These are phyloP conservation scores for Kuraishia floccosa DNA, from an alignment of 805 yeast species.

Conservation along the genomic window DNA sequence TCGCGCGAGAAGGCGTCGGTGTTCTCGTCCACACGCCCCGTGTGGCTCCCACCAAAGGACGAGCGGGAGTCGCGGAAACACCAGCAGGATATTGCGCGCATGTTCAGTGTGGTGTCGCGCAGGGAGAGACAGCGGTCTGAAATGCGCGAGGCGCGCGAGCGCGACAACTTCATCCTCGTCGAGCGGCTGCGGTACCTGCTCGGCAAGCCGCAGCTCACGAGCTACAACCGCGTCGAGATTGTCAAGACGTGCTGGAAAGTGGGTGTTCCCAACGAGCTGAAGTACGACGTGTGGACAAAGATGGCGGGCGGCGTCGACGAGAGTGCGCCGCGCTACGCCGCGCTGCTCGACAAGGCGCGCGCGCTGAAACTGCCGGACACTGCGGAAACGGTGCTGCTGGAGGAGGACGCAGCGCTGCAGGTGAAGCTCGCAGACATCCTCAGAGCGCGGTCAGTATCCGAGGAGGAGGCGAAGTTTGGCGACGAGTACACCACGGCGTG, in stretches of 20 bases:
- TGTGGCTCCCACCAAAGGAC: slow-evolving; percentile 61
- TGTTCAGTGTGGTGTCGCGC: slow-evolving; percentile 21
- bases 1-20: slow-evolving; percentile 47
- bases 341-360: background rate
- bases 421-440: background rate
- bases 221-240: slow-evolving; percentile 17
- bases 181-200: slow-evolving; percentile 19
- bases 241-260: slow-evolving; percentile 22
- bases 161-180: slow-evolving; percentile 15
- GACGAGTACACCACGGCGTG: background rate
- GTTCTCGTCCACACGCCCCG: slow-evolving; percentile 54
- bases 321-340: background rate
- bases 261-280: slow-evolving; percentile 6
- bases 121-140: slow-evolving; percentile 18
- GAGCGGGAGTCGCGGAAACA: slow-evolving; percentile 40
- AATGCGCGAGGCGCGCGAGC: slow-evolving; percentile 15
- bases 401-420: background rate
- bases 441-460: background rate
- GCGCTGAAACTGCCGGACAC: background rate
- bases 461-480: background rate
- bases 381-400: background rate
- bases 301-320: background rate
- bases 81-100: slow-evolving; percentile 36
- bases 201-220: slow-evolving; percentile 8
- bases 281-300: background rate